Base-by-base conservation (phyloP, 1,284 basidiomycete genomes). In the Cryptococcus amylolentus region DNA sequence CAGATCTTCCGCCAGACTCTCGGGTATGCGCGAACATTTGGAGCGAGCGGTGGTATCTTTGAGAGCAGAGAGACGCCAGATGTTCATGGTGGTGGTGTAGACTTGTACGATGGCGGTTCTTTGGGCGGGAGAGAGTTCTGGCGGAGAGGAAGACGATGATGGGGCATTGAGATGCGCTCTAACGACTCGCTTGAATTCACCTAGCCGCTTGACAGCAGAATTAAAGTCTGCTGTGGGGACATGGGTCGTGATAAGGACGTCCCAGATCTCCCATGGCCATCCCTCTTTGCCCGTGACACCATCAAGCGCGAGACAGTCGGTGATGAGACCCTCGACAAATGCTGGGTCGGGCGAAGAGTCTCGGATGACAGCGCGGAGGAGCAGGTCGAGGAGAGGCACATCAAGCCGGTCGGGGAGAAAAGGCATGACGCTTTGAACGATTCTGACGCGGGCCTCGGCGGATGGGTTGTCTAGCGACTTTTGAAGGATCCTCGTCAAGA, bases 181-280 rank as follows among this genome's bases (percentile, higher is more conserved):
- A 5, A 62, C 47, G 16, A 52, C 37, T 1, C 39, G 6, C 41
- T 58, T 63, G 47, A 65, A 57, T 44, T 58, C 56, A 10, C 35
- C 49, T 9, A 67, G 50, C 4, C 53, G 20, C 5, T 39, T 38
- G 5, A 65, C 12, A 9, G 61, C 56, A 20, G 52, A 52, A 18
- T 55, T 49, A 16, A 62, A 51, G 18, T 67, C 61, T 3, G 38
- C 28, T 23, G 23, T 26, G 13, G 52, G 35, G 5, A 42, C 49
- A 49, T 63, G 46, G 5, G 60, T 41, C 5, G 39, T 18, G 3
- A 67, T 28, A 13, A 63, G 12, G 5, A 62, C 45, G 20, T 57
- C 65, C 62, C 62, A 66, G 6, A 65, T 40, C 26, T 55, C 57
- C 61, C 57, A 63, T n/a, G 62, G 56, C 63, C 61, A 64, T 1